These are phyloP conservation scores for Polygonum maritimum DNA, from an alignment of 148 eudicot species.

Conservation along the genomic window DNA sequence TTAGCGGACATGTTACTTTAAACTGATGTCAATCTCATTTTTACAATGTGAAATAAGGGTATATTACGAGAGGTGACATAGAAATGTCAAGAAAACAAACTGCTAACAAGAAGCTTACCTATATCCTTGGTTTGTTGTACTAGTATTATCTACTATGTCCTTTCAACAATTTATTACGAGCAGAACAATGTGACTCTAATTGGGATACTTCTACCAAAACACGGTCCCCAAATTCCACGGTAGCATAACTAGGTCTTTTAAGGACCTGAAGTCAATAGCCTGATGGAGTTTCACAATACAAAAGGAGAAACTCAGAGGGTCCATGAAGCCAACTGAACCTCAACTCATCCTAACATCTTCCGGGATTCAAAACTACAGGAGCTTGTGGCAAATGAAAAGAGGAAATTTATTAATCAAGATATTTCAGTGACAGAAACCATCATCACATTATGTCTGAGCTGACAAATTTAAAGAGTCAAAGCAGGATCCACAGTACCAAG, in stretches of 20 bases:
- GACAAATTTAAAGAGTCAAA: too few relatives aligned
- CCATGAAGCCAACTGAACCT: background rate
- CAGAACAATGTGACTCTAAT: background rate
- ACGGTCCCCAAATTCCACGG: background rate
- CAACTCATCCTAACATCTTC: background rate
- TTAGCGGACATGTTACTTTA: background rate
- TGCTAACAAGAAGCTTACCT: background rate
- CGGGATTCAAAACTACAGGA: background rate
- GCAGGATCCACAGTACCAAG: background rate
- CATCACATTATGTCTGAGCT: background rate
- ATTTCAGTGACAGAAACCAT: background rate
- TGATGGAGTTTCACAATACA: background rate
- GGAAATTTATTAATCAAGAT: background rate
- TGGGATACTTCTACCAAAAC: background rate
- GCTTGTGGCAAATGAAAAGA: background rate
- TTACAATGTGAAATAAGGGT: background rate
- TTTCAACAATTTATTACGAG: background rate
- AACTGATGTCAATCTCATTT: background rate
- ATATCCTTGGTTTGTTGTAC: background rate
- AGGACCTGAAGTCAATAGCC: background rate
- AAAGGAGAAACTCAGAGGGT: background rate
- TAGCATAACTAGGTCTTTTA: background rate
- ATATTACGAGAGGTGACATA: background rate
- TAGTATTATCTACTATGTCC: constrained; percentile 2
- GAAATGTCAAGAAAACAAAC: background rate